These are phyloP conservation scores for Yarrowia deformans DNA, from an alignment of 805 yeast species.

Conservation along the genomic window DNA sequence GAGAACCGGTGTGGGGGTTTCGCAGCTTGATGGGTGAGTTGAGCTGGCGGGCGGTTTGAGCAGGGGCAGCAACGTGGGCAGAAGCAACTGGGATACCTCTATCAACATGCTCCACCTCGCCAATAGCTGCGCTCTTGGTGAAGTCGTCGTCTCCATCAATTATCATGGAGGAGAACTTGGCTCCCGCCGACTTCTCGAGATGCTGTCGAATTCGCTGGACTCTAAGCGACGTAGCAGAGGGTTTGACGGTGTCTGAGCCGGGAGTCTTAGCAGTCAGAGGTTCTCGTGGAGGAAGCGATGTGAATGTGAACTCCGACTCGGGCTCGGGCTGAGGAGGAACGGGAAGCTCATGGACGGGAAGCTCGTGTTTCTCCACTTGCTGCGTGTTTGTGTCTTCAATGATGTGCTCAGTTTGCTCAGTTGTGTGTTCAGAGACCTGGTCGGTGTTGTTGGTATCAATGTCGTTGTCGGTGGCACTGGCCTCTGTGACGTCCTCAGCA, in stretches of 20 bases:
- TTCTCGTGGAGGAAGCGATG: slow-evolving; percentile 32
- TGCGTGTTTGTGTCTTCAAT: background rate
- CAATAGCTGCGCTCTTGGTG: slow-evolving; percentile 15
- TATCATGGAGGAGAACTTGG: slow-evolving; percentile 34
- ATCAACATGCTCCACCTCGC: background rate
- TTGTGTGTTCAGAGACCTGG: background rate
- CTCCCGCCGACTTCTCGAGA: slow-evolving; percentile 11
- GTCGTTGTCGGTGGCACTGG: background rate
- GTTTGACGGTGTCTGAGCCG: background rate
- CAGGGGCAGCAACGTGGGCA: background rate
- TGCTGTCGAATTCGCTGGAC: slow-evolving; percentile 30
- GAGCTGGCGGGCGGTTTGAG: background rate
- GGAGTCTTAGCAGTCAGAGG: slow-evolving; percentile 30
- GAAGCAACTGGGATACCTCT: background rate
- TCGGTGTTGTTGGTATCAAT: background rate
- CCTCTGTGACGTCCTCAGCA: background rate
- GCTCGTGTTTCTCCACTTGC: background rate
- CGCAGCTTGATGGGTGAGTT: slow-evolving; percentile 35
- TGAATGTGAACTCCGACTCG: slow-evolving; percentile 15
- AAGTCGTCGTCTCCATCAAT: slow-evolving; percentile 29
- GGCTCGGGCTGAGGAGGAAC: background rate
- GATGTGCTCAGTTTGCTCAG: background rate
- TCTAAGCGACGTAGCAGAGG: slow-evolving; percentile 21
- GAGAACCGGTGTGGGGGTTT: slow-evolving; percentile 14
- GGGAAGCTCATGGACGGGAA: background rate